A percentile compares a stretch with the other conserved stretches of the same genome.
These are phyloP conservation scores for Boeremia lycopersici DNA, from an alignment of 2,329 filamentous ascomycete species.

Conservation along the genomic window DNA sequence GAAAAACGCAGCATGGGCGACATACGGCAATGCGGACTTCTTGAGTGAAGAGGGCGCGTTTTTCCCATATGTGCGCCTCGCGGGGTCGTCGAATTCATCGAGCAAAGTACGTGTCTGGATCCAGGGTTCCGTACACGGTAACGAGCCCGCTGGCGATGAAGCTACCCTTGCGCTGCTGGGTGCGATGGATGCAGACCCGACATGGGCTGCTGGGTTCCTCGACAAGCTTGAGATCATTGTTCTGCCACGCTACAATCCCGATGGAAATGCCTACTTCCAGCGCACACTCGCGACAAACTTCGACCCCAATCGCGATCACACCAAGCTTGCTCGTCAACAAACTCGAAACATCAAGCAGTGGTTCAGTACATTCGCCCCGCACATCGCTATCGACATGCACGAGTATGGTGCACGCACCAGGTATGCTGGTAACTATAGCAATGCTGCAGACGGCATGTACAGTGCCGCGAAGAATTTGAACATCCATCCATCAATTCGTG, in stretches of 20 bases:
- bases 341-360: slow-evolving; percentile 44
- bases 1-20: slow-evolving; percentile 42
- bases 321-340: slow-evolving; percentile 44
- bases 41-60: slow-evolving; percentile 42
- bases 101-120: slow-evolving; percentile 47
- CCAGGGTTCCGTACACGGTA: slow-evolving; percentile 46
- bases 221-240: slow-evolving; percentile 43
- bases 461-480: slow-evolving; percentile 47
- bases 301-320: slow-evolving; percentile 48
- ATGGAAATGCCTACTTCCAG: slow-evolving; percentile 47
- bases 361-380: slow-evolving; percentile 39
- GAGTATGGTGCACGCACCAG: slow-evolving; percentile 39
- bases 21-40: slow-evolving; percentile 34
- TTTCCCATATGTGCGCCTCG: slow-evolving; percentile 42
- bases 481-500: slow-evolving; percentile 41
- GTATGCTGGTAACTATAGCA: slow-evolving; percentile 39
- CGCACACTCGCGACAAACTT: slow-evolving; percentile 44
- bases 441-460: slow-evolving; percentile 45
- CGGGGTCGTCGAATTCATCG: slow-evolving; percentile 20
- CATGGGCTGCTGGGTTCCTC: slow-evolving; percentile 40
- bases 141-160: slow-evolving; percentile 48
- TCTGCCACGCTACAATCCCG: slow-evolving; percentile 46
- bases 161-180: slow-evolving; percentile 44
- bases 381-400: slow-evolving; percentile 47
- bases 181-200: slow-evolving; percentile 40